These are phyloP conservation scores for Gloeophyllum trabeum DNA, from an alignment of 768 basidiomycete species.

Conservation along the genomic window DNA sequence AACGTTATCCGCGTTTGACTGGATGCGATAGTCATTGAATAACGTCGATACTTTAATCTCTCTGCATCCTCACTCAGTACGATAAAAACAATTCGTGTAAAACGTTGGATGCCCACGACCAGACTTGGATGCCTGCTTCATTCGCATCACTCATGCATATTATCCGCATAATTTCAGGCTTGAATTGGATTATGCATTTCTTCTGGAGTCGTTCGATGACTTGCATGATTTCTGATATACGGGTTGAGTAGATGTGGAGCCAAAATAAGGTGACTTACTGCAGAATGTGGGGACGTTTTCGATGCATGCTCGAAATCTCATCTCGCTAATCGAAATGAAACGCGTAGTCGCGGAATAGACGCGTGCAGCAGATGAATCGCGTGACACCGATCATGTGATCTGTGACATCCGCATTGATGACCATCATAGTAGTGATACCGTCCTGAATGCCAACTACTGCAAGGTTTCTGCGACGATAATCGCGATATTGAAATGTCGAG, in stretches of 20 bases:
- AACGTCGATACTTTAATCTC: conserved; percentile 57
- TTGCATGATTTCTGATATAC: conserved; percentile 56
- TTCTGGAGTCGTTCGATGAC: conserved; percentile 78
- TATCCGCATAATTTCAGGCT: conserved; percentile 62
- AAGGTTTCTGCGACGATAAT: too few species aligned
- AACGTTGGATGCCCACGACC: conserved; percentile 49
- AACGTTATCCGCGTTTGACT: conserved; percentile 75
- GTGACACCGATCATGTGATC: too few species aligned
- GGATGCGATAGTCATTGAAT: conserved; percentile 72
- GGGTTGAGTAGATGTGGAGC: not conserved
- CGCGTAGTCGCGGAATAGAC: too few species aligned
- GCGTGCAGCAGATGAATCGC: too few species aligned
- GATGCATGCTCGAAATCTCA: conserved; percentile 55
- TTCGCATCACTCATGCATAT: conserved; percentile 76
- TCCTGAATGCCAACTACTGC: too few species aligned
- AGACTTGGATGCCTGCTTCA: conserved; percentile 82
- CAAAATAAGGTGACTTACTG: conserved; percentile 3
- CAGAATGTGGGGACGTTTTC: conserved; percentile 44
- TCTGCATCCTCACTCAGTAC: too few species aligned
- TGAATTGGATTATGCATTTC: conserved; percentile 74
- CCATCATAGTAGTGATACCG: too few species aligned
- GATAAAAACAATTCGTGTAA: conserved; percentile 18
- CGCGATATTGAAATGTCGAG: too few species aligned
- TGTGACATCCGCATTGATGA: too few species aligned
- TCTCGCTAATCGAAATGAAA: conserved; percentile 14